These are phyloP conservation scores for sorghum (Sorghum bicolor) DNA, from an alignment of 176 grass and related monocot species.

Conservation along the genomic window DNA sequence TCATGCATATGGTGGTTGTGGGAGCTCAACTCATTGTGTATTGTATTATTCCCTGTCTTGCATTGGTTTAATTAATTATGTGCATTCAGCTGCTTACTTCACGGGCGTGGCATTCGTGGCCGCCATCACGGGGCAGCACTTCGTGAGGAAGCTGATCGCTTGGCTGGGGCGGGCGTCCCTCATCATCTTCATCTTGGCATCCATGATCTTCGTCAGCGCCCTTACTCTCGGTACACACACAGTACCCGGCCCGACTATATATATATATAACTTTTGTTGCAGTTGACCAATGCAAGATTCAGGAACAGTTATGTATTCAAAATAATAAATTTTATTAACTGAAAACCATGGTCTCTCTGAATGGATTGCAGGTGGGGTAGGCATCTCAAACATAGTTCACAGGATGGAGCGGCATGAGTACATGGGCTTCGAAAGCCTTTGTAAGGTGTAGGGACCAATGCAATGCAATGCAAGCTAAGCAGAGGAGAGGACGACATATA, in stretches of 20 bases:
- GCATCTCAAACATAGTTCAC: constrained; percentile 47
- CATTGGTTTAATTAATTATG: background rate
- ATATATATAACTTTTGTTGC: background rate
- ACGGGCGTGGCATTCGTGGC: constrained; percentile 32
- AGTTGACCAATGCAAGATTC: background rate
- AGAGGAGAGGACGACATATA: background rate
- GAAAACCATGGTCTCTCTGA: background rate
- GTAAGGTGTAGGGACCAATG: constrained; percentile 11
- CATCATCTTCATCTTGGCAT: constrained; percentile 72
- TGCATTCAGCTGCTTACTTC: constrained; percentile 58
- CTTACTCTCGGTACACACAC: constrained; percentile 42
- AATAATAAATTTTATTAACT: background rate
- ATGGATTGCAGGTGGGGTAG: constrained; percentile 50
- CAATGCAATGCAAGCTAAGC: background rate
- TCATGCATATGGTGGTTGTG: no score
- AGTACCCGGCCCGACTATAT: background rate
- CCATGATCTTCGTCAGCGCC: constrained; percentile 62
- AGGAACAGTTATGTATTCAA: background rate
- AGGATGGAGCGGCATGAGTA: constrained; percentile 51
- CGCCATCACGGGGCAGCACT: constrained; percentile 45
- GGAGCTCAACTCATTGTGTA: no score
- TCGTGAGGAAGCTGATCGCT: constrained; percentile 50
- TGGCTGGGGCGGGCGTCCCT: constrained; percentile 60
- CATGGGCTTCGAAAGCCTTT: constrained; percentile 74
- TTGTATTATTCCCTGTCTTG: background rate